Conservation (phyloP, 176 grass and related monocot species). For the Aechmea fasciata region DNA sequence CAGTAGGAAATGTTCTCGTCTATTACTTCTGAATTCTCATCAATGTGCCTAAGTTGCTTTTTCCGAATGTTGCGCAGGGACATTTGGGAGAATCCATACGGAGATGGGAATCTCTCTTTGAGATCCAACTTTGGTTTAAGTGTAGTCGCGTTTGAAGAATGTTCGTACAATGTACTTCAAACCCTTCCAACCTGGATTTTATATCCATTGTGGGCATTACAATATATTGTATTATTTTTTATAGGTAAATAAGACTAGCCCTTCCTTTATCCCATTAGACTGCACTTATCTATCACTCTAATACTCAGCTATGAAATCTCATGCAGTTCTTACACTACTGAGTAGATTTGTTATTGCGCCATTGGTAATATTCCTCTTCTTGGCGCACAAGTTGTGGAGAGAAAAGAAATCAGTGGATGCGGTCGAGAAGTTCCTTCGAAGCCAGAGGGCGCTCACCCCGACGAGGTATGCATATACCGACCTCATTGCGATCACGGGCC, state of each 20-base stretch:
- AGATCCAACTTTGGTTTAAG: too few relatives aligned
- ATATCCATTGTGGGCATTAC: too few relatives aligned
- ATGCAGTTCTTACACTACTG: slow-evolving; percentile 1
- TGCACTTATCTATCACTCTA: background rate
- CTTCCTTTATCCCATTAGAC: background rate
- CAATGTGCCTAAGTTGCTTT: background rate
- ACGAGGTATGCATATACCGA: slow-evolving; percentile 33
- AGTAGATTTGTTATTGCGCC: slow-evolving; percentile 19
- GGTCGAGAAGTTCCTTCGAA: slow-evolving; percentile 30
- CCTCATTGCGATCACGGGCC: slow-evolving; percentile 36
- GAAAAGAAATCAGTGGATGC: slow-evolving; percentile 5
- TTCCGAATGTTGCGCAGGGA: background rate
- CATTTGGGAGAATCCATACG: background rate
- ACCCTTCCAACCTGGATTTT: too few relatives aligned
- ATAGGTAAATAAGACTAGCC: background rate
- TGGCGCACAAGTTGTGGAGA: slow-evolving; percentile 33
- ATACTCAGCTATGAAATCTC: background rate
- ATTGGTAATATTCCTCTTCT: slow-evolving; percentile 1
- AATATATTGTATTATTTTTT: too few relatives aligned
- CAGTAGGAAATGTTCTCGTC: too few relatives aligned
- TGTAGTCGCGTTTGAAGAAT: too few relatives aligned
- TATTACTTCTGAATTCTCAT: too few relatives aligned
- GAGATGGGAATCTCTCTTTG: background rate
- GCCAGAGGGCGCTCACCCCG: slow-evolving; percentile 19
- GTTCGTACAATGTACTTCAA: too few relatives aligned